Evolutionary conservation across 495 filamentous ascomycete species (phyloP).

Genomic region (Sporormia fimetaria): DNA sequence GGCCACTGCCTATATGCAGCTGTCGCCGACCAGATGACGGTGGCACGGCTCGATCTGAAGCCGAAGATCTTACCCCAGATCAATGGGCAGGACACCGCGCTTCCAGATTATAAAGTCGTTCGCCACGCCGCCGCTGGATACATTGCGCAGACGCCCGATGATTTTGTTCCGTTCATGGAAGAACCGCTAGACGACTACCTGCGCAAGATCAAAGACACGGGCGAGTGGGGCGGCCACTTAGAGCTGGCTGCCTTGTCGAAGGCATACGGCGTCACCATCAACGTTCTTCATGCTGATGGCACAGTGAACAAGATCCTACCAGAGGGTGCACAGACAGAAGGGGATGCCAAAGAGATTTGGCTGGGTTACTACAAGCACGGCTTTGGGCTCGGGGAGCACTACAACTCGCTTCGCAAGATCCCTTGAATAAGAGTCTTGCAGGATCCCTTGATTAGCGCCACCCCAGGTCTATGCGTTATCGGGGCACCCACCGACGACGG

Average conservation of each 20-base stretch:
- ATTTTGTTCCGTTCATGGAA: constrained; percentile 66
- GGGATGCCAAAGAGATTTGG: constrained; percentile 55
- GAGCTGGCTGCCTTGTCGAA: constrained; percentile 78
- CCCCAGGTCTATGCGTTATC: too few species aligned
- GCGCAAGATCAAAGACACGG: constrained; percentile 68
- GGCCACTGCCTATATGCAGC: constrained; percentile 96
- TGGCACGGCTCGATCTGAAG: constrained; percentile 38
- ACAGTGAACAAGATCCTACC: constrained; percentile 62
- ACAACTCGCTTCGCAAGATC: constrained; percentile 66
- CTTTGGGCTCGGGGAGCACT: constrained; percentile 91
- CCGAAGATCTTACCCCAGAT: constrained; percentile 29
- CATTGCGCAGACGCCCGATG: constrained; percentile 46
- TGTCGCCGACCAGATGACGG: constrained; percentile 67
- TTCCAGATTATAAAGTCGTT: constrained; percentile 41
- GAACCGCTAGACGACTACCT: constrained; percentile 67
- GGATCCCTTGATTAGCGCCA: too few species aligned
- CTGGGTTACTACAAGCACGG: constrained; percentile 88
- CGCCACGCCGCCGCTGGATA: constrained; percentile 48
- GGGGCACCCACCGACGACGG: neutral
- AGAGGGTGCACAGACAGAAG: constrained; percentile 31
- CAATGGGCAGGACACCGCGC: constrained; percentile 8
- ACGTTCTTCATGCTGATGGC: constrained; percentile 74
- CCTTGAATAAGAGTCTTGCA: constrained; percentile 28
- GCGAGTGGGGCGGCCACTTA: constrained; percentile 92
- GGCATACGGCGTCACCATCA: constrained; percentile 70